Evolutionary conservation across 164 flowering plant genomes (phyloP).

Genomic region (Liriodendron chinense): DNA sequence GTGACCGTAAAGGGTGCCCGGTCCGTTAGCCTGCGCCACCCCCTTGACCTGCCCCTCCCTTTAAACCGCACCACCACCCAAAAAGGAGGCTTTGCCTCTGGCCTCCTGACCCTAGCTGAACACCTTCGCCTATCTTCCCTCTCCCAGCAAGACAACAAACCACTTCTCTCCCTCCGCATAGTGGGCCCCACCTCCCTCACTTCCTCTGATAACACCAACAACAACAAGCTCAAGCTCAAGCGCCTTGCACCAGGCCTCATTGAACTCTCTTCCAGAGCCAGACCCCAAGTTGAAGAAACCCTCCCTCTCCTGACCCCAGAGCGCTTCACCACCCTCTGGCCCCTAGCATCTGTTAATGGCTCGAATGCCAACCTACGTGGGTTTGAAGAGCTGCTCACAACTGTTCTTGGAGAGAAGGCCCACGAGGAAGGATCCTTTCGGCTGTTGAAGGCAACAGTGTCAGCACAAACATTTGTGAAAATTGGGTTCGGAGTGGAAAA

Average conservation of each 20-base stretch:
- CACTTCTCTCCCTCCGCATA: slow-evolving; percentile 20
- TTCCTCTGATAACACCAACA: slow-evolving; percentile 35
- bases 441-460: slow-evolving; percentile 74
- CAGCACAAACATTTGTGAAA: slow-evolving; percentile 82
- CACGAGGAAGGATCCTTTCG: slow-evolving; percentile 61
- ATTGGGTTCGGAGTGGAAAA: slow-evolving; percentile 77
- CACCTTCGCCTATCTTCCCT: slow-evolving; percentile 64
- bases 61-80: slow-evolving; percentile 46
- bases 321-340: slow-evolving; percentile 79
- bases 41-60: slow-evolving; percentile 81
- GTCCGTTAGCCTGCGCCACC: slow-evolving; percentile 91
- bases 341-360: slow-evolving; percentile 69
- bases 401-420: slow-evolving; percentile 70
- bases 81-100: slow-evolving; percentile 55
- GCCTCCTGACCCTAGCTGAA: slow-evolving; percentile 63
- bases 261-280: slow-evolving; percentile 58
- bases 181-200: slow-evolving; percentile 62
- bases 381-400: slow-evolving; percentile 59
- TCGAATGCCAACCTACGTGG: slow-evolving; percentile 69
- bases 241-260: slow-evolving; percentile 92
- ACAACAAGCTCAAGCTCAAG: slow-evolving; percentile 67
- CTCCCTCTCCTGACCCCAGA: slow-evolving; percentile 46
- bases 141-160: slow-evolving; percentile 18
- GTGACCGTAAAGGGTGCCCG: slow-evolving; percentile 93
- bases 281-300: neutral